Evolutionary conservation across 306 rosid genomes (phyloP), one percentile per base, ranked within the genome.

Genomic region (Acacia crassicarpa): DNA sequence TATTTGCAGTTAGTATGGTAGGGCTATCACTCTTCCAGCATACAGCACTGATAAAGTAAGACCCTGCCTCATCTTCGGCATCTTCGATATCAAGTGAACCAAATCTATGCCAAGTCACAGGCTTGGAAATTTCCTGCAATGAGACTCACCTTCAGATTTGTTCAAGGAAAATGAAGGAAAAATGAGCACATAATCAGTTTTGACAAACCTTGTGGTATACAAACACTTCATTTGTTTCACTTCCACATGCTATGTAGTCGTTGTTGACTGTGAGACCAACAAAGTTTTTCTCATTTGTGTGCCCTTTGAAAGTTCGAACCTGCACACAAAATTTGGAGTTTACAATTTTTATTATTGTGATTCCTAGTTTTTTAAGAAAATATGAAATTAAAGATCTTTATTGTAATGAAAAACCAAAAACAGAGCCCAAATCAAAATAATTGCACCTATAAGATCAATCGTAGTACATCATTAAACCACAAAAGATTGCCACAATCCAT

Each of bases 1-100:
- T 96, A 79, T 96, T 96, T 56, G 99, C 99, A 30, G 97, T 90
- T 86, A 96, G 91, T 89, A 96, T 87, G 41, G 97, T 96, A 70
- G 98, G 93, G 82, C 94, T 92, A 80, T 93, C 94, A 49, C 97
- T 93, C 94, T 96, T 92, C 98, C 99, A 96, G 84, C 97, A 96
- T 75, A 96, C 99, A 20, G 98, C 97, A 46, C 99, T 96, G 74
- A 96, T 96, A 89, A 96, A 96, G 85, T 90, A 91, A 32, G 97
- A 91, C 72, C 90, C 94, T 1, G 88, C 90, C 78, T 92, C 99
- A 59, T 96, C 99, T 65, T 96, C 99, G 0, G 88, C 65, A 14
- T 93, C 98, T 2, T 90, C 94, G 73, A 84, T 58, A 59, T 90
- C 93, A 1, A 92, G 92, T 43, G 97, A 89, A 41, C 99, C 90